These are phyloP conservation scores for Syzygium jambos DNA, from an alignment of 345 rosid species.

Conservation along the genomic window DNA sequence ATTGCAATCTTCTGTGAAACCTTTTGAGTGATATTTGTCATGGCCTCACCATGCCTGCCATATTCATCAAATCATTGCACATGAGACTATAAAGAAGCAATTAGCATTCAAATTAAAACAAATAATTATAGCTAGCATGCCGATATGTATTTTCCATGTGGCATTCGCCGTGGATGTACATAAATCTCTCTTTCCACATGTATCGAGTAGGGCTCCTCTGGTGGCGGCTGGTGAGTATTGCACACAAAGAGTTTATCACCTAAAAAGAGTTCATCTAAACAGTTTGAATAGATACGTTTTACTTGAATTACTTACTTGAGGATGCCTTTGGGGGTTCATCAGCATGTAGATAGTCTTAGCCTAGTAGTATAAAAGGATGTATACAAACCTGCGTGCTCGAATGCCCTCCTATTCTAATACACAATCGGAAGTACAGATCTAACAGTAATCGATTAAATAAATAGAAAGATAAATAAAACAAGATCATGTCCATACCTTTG, in stretches of 20 bases:
- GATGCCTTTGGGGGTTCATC: background rate
- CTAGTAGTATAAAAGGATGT: background rate
- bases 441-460: background rate
- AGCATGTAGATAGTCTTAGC: background rate
- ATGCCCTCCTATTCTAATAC: background rate
- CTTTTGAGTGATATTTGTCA: background rate
- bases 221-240: too few relatives aligned
- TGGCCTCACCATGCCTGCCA: background rate
- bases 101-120: background rate
- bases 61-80: too few relatives aligned
- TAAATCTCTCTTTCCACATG: too few relatives aligned
- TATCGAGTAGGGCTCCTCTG: too few relatives aligned
- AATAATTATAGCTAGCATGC: background rate
- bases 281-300: background rate
- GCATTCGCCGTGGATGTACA: too few relatives aligned
- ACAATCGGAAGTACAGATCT: background rate
- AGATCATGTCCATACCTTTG: accelerated
- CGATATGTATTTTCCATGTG: background rate
- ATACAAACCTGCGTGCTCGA: background rate
- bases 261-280: background rate
- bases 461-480: accelerated
- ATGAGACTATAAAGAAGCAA: background rate
- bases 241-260: too few relatives aligned
- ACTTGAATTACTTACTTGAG: background rate
- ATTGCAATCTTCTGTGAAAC: background rate